Percentiles rank a stretch among this genome's conserved stretches.
phyloP scores from a whole-genome alignment of 805 yeast species.

The Saccharomycopsis schoenii region DNA sequence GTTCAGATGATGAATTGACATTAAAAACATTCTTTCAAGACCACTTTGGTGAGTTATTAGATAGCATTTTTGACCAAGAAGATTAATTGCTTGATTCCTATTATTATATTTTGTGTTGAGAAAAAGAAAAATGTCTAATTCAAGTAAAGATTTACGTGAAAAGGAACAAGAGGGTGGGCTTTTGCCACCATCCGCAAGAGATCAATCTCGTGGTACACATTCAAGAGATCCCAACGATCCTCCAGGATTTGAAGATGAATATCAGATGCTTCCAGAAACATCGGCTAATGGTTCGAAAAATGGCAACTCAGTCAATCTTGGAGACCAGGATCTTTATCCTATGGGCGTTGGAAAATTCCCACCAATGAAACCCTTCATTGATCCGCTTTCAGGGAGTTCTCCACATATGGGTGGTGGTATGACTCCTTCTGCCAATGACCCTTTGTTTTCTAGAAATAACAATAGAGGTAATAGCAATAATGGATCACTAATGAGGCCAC shows the following conservation, averaged over 20 bases:
- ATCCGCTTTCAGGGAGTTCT: slow-evolving; percentile 18
- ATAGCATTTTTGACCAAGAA: background rate
- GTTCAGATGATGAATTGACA: background rate
- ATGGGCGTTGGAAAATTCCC: slow-evolving; percentile 26
- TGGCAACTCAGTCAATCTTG: slow-evolving; percentile 13
- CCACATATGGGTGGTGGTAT: slow-evolving; percentile 24
- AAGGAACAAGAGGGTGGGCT: background rate
- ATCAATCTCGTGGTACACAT: background rate
- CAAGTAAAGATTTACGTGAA: background rate
- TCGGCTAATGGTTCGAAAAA: background rate
- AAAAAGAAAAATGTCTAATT: background rate
- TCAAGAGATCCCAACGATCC: slow-evolving; percentile 28
- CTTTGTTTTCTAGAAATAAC: slow-evolving; percentile 20
- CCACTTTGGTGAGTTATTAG: background rate
- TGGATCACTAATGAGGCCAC: slow-evolving; percentile 23
- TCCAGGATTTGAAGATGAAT: slow-evolving; percentile 29
- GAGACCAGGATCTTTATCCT: slow-evolving; percentile 28
- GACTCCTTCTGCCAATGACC: slow-evolving; percentile 26
- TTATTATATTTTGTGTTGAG: background rate
- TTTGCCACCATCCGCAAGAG: background rate
- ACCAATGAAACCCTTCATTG: slow-evolving; percentile 23
- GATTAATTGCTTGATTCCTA: background rate
- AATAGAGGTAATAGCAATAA: slow-evolving; percentile 13
- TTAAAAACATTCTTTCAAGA: slow-evolving; percentile 3
- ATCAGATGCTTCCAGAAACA: slow-evolving; percentile 21